Base-by-base conservation (phyloP, 139 green algal species). In the Spirogloea muscicola region DNA sequence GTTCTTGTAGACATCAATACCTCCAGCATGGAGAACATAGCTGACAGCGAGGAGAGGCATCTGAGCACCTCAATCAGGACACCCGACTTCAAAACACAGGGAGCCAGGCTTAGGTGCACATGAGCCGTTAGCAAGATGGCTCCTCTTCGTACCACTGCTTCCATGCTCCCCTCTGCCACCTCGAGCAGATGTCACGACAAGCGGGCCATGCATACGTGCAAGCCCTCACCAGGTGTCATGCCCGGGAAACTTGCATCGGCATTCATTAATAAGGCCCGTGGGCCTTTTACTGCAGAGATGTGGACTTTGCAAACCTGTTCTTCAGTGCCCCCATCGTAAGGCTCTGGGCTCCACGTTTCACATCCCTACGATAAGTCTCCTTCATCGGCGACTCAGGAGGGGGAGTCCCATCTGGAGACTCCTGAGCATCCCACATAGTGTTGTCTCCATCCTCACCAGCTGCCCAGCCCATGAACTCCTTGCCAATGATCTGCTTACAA, bases 1-100 rank as follows among this genome's bases (percentile, higher is more conserved):
- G 75, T 97, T 97, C n/a, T 79, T 66, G 65, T 96, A 88, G 29
- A 97, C 93, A 43, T 93, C 90, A 62, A 97, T 90, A 39, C 85
- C 58, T 37, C 68, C 43, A 44, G 88, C 88, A 29, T 88, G 84
- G 70, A 93, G 58, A 3, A 94, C 66, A 82, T 91, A 97, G 31
- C 74, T 92, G n/a, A n/a, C n/a, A n/a, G n/a, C n/a, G n/a, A n/a
- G n/a, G n/a, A n/a, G n/a, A n/a, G n/a, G n/a, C n/a, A n/a, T n/a
- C n/a, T n/a, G n/a, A n/a, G n/a, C n/a, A n/a, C n/a, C n/a, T n/a
- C n/a, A n/a, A n/a, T n/a, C n/a, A n/a, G n/a, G n/a, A n/a, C n/a
- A n/a, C n/a, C n/a, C n/a, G n/a, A n/a, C n/a, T n/a, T n/a, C n/a
- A n/a, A n/a, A n/a, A n/a, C n/a, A n/a, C n/a, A n/a, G n/a, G n/a